Evolutionary conservation across 2,329 filamentous ascomycete species (phyloP), one percentile per base, ranked within the genome.

Genomic region (Biscogniauxia mediterranea): DNA sequence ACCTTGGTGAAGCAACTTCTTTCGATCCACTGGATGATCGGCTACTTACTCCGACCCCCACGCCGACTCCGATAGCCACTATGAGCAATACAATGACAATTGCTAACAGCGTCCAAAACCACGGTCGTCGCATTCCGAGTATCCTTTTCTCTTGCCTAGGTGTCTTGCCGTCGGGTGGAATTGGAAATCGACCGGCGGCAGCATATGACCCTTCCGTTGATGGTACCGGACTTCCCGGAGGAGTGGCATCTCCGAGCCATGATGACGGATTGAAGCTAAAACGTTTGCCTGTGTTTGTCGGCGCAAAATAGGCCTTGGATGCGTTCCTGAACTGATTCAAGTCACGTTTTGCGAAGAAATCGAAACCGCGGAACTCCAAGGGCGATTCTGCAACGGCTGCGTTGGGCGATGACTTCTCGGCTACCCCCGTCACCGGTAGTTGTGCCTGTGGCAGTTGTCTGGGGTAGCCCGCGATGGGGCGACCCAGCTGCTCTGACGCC

Each of bases 31-130:
- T 56, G 15, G 28, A 20, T 20, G 38, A 21, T 28, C 25, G 51
- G 1, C 21, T 28, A 21, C 64, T 61, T 5, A 80, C 71, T 3
- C 79, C 75, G 7, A 80, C 71, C 0, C 74, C 78, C 1, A 81
- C 74, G 1, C 75, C 78, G 5, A 78, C 67, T 3, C 66, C 73
- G 15, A 75, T 62, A 5, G 71, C 66, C 1, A 79, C 60, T 19
- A 75, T 51, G 6, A 79, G 5, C 9, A 79, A 28, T 6, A 77
- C 55, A 0, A 70, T 58, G 4, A 72, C 55, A 2, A 72, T 64
- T 1, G 70, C 66, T 1, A 78, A 25, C 4, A 78, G 54, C 7
- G 66, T 58, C 76, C 76, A 80, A 51, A 80, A 75, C 38, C 71
- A 60, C 25, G 71, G 69, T 57, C 66, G 72, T 56, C 63, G 70